Percentiles rank a stretch among this genome's conserved stretches.
These are phyloP conservation scores for Nicotiana obtusifolia DNA, from an alignment of 257 asterid species.

Conservation along the genomic window DNA sequence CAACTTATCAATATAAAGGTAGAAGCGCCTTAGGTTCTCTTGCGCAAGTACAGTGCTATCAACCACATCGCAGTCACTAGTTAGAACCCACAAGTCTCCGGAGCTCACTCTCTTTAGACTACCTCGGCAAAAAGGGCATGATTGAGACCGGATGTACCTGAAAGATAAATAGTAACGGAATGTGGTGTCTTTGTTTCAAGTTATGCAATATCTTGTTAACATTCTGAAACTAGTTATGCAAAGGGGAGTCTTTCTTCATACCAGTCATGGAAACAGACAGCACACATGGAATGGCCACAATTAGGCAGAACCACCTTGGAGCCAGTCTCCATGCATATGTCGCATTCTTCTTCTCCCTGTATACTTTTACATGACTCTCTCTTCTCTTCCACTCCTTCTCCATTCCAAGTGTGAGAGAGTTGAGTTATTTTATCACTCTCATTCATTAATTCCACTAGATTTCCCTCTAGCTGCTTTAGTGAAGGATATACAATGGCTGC, in stretches of 20 bases:
- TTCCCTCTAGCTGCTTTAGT: slow-evolving; percentile 53
- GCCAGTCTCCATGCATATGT: slow-evolving; percentile 62
- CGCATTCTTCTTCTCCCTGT: slow-evolving; percentile 55
- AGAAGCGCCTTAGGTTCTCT: slow-evolving; percentile 45
- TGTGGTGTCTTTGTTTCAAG: not conserved
- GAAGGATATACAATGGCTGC: slow-evolving; percentile 68
- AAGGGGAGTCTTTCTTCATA: slow-evolving; percentile 4
- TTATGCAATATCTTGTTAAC: not conserved
- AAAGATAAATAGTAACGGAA: not conserved
- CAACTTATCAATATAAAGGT: slow-evolving; percentile 43
- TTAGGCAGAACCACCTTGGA: slow-evolving; percentile 48
- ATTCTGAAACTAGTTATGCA: not conserved
- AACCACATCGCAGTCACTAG: slow-evolving; percentile 34
- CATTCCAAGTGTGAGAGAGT: slow-evolving; percentile 7
- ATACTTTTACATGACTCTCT: slow-evolving; percentile 11
- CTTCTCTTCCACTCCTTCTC: slow-evolving; percentile 14
- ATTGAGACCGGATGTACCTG: slow-evolving; percentile 39
- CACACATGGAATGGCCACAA: slow-evolving; percentile 61
- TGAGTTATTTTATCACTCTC: slow-evolving; percentile 20
- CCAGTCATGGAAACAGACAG: slow-evolving; percentile 53
- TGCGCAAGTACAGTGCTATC: slow-evolving; percentile 42
- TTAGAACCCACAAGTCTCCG: slow-evolving; percentile 51
- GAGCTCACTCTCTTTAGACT: slow-evolving; percentile 41
- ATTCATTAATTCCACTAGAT: slow-evolving; percentile 31
- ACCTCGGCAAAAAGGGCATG: slow-evolving; percentile 68